phyloP scores from a whole-genome alignment of 2,329 filamentous ascomycete genomes.

The Proliferodiscus dingleyae region DNA sequence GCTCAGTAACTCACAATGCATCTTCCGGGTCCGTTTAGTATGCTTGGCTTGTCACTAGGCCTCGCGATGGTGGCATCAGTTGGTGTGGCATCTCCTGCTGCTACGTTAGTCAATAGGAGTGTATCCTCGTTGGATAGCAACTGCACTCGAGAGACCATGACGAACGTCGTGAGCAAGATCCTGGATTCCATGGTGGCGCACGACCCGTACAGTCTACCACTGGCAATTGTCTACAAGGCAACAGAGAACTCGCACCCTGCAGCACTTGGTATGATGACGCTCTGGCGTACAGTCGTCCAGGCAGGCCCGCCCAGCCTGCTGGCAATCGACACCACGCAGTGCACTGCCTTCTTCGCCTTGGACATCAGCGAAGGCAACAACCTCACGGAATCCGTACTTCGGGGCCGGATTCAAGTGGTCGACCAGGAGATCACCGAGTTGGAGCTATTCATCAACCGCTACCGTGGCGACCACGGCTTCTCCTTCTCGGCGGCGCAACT shows the following conservation, averaged over 20 bases:
- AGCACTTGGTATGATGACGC: conserved; percentile 20
- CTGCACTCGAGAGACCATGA: conserved; percentile 9
- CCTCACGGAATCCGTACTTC: conserved; percentile 11
- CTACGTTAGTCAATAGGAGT: too few relatives aligned
- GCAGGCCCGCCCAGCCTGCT: conserved; percentile 17
- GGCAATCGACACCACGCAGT: conserved; percentile 15
- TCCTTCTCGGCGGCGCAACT: conserved; percentile 19
- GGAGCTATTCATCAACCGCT: conserved; percentile 21
- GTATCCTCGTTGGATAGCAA: too few relatives aligned
- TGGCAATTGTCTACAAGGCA: conserved; percentile 12
- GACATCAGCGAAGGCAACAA: conserved; percentile 21
- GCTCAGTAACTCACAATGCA: too few relatives aligned
- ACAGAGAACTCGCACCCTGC: conserved; percentile 19
- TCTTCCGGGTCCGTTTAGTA: too few relatives aligned
- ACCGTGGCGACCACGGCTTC: conserved; percentile 23
- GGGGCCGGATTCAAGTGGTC: conserved; percentile 20
- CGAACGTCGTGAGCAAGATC: conserved; percentile 11
- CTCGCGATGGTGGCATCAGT: too few relatives aligned
- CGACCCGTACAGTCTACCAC: conserved; percentile 7
- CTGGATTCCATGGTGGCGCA: conserved; percentile 14
- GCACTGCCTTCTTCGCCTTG: conserved; percentile 18
- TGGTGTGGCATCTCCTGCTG: too few relatives aligned
- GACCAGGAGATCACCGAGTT: conserved; percentile 20
- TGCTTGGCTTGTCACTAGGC: too few relatives aligned
- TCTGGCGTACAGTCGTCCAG: conserved; percentile 18